Evolutionary conservation across 169 alveolate genomes (phyloP).

Genomic region (Eimeria zaria): DNA sequence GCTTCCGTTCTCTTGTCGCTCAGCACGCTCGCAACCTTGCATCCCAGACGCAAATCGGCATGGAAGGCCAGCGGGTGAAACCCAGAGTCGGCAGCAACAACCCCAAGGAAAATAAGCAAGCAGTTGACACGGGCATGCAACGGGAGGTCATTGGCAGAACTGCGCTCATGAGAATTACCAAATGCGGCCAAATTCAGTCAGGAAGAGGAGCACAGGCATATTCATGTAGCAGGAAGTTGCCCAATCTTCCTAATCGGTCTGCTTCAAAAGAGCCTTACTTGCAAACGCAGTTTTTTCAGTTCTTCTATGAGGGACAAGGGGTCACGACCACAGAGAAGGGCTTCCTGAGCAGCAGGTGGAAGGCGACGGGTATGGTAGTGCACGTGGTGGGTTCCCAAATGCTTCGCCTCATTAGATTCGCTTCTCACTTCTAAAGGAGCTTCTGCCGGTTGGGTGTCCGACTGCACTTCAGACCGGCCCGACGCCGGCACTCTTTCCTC

Average conservation of each 20-base stretch:
- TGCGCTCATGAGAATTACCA: not conserved
- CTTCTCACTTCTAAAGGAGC: not conserved
- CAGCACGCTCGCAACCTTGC: slow-evolving; percentile 68
- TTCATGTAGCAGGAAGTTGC: not conserved
- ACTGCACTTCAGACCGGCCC: not conserved
- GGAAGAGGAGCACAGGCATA: not conserved
- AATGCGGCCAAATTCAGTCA: not conserved
- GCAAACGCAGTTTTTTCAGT: slow-evolving; percentile 78
- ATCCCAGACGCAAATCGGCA: slow-evolving; percentile 9
- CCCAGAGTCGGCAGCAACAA: not conserved
- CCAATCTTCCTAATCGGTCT: not conserved
- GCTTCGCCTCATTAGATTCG: not conserved
- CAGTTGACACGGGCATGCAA: not conserved
- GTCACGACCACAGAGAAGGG: slow-evolving; percentile 80
- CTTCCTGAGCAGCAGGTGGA: slow-evolving; percentile 70
- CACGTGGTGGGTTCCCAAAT: slow-evolving; percentile 21
- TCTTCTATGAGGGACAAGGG: slow-evolving; percentile 74
- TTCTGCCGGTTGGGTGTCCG: not conserved
- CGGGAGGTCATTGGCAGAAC: not conserved
- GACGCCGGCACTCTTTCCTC: slow-evolving; percentile 61
- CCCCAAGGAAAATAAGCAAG: not conserved
- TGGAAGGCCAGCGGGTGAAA: not conserved
- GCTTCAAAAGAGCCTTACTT: slow-evolving; percentile 26
- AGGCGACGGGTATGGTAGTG: slow-evolving; percentile 66
- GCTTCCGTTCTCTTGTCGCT: slow-evolving; percentile 66